These are phyloP conservation scores for Lipomyces oligophaga DNA, from an alignment of 805 yeast species.

Conservation along the genomic window DNA sequence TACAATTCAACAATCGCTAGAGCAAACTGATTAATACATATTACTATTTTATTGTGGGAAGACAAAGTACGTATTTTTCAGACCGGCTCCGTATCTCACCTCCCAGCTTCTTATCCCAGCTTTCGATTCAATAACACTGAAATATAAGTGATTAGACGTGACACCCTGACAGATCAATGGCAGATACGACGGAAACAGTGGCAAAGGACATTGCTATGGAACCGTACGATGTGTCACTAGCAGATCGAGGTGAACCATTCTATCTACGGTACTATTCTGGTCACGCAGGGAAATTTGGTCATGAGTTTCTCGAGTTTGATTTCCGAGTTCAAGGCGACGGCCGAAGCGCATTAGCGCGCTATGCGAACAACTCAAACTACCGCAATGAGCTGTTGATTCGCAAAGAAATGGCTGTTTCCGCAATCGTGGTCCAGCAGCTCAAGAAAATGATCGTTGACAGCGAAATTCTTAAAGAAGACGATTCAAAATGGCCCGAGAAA, in stretches of 20 bases:
- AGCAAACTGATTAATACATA: too few species aligned
- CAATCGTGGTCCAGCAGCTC: conserved; percentile 39
- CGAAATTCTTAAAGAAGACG: conserved; percentile 43
- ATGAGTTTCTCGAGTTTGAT: conserved; percentile 45
- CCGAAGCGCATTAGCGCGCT: conserved; percentile 37
- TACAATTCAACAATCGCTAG: too few species aligned
- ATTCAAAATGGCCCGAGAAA: conserved; percentile 43
- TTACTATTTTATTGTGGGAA: too few species aligned
- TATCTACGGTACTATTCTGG: conserved; percentile 46
- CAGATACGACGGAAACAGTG: too few species aligned
- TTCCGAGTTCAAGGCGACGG: conserved; percentile 36
- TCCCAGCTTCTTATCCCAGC: too few species aligned
- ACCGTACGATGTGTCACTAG: conserved; percentile 12
- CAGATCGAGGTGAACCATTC: conserved; percentile 35
- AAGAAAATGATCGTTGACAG: conserved; percentile 39
- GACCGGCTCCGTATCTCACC: too few species aligned
- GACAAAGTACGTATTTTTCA: too few species aligned
- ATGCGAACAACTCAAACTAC: conserved; percentile 48
- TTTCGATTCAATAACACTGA: too few species aligned
- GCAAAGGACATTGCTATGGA: too few species aligned
- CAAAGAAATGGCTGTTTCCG: conserved; percentile 40
- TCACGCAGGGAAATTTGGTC: conserved; percentile 45
- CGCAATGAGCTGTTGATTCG: conserved; percentile 43
- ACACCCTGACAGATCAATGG: too few species aligned
- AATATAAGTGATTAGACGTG: too few species aligned